These are phyloP conservation scores for Boletus sp. DNA, from an alignment of 1,284 basidiomycete species.

Conservation along the genomic window DNA sequence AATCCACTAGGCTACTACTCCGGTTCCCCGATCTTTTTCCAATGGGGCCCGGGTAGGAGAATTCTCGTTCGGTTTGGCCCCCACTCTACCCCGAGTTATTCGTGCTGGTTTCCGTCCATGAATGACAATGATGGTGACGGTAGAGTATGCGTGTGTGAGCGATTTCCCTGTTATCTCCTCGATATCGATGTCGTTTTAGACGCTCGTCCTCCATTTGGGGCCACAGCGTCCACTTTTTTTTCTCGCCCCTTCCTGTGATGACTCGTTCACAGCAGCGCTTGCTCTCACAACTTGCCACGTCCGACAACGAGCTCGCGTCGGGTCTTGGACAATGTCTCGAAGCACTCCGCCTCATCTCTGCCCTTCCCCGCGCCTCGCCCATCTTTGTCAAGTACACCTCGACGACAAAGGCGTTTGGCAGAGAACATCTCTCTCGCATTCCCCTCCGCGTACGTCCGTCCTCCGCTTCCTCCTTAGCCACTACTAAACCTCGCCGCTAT, in stretches of 20 bases:
- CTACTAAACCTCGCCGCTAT: too few species aligned
- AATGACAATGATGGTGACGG: too few species aligned
- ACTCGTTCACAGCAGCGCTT: constrained; percentile 17
- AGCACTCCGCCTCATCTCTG: constrained; percentile 37
- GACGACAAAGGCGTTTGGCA: constrained; percentile 35
- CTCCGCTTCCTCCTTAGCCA: not conserved
- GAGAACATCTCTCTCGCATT: constrained; percentile 37
- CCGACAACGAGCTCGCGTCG: not conserved
- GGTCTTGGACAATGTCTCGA: not conserved
- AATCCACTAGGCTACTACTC: too few species aligned
- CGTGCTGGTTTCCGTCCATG: too few species aligned
- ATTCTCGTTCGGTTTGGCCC: too few species aligned
- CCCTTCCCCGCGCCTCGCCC: constrained; percentile 35
- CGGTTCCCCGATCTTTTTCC: too few species aligned
- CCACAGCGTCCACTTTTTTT: constrained; percentile 6
- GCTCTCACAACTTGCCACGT: constrained; percentile 37
- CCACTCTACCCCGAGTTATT: too few species aligned
- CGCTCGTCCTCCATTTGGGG: constrained; percentile 1
- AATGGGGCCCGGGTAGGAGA: too few species aligned
- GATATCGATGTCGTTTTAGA: constrained; percentile 13
- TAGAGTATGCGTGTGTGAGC: too few species aligned
- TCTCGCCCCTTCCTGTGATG: constrained; percentile 20
- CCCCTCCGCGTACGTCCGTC: constrained; percentile 25
- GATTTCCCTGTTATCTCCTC: not conserved
- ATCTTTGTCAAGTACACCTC: constrained; percentile 32